Base-by-base conservation (phyloP, 2,329 filamentous ascomycete species). In the Trichoderma atroviride region DNA sequence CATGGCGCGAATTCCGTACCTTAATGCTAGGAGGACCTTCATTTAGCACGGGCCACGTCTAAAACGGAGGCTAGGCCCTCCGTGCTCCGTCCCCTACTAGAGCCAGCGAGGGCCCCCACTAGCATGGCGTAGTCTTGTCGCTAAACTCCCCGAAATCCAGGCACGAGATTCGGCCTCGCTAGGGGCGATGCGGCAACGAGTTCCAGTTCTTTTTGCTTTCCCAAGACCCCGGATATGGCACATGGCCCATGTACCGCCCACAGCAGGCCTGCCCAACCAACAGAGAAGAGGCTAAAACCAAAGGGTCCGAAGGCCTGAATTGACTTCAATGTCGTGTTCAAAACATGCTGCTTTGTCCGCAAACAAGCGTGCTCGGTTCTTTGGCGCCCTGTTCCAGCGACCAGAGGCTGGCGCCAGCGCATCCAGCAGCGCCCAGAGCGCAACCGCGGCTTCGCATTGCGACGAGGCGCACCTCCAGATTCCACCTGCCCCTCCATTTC, bases 21-120 rank as follows among this genome's bases (percentile, higher is more conserved):
- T 50, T 24, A 3, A 50, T 50, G 47, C 47, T 50, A 50, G 43
- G n/a, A 50, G 47, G 19, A 35, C 60, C 60, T 63, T 63, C 60
- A 63, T 63, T 63, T 63, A 63, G 60, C 60, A 63, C 60, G 47
- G 60, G 60, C 60, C 60, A 50, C 47, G 60, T 64, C 61, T 64
- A 64, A 64, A 64, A 64, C 61, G 50, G 61, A 55, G 56, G 33
- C 33, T 24, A 56, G 61, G 27, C 33, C 61, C 50, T 64, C 43
- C 43, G 43, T 50, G 19, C n/a, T 22, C 43, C 43, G 43, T 50
- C n/a, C 43, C 43, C n/a, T 43, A 43, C 40, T 9, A 7, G 47
- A 40, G 27, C 47, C 31, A n/a, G 19, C 31, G 19, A 6, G 31
- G 31, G 2, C 33, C 56, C 61, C 50, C 61, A 64, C 61, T 40